Base-by-base conservation (phyloP, 1,284 basidiomycete genomes). In the Ganoderma resinaceum region DNA sequence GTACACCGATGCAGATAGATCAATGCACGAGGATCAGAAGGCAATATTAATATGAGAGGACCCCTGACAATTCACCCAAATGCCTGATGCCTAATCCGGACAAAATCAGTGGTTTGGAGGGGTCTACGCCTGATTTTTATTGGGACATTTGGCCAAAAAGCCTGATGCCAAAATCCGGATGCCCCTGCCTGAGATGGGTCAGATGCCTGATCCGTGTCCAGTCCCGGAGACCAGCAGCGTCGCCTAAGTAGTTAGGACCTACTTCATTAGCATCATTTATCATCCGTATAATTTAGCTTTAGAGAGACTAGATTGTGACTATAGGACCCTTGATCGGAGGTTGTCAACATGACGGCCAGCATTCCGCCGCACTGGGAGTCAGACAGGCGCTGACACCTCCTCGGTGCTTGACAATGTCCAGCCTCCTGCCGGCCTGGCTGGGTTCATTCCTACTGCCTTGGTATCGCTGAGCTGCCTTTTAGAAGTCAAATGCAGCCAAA, bases 11-110 rank as follows among this genome's bases (percentile, higher is more conserved):
- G 43, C 61, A 16, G 43, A 62, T 42, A 31, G 61, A n/a, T 62
- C 61, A 3, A 62, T 52, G 61, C 63, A 65, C 1, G 74, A 79
- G 49, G 78, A 73, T 12, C 63, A 73, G 0, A 52, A 71, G 7
- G 82, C 80, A 0, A 79, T 81, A 55, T n/a, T n/a, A n/a, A n/a
- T n/a, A n/a, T n/a, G n/a, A n/a, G n/a, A 46, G 20, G 43, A 46
- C n/a, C n/a, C 43, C n/a, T 2, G 43, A 46, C 43, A 46, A n/a
- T n/a, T 46, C 43, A 46, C 43, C 43, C 43, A 46, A n/a, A n/a
- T 46, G 12, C 43, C 43, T 46, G 43, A n/a, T 46, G 43, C 43
- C 20, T n/a, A 46, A 46, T 46, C 43, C 43, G 43, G 43, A 46
- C 43, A 46, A 46, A 46, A n/a, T 46, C 6, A 20, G 20, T 5